Evolutionary conservation across 108 stramenopile genomes (phyloP).

Genomic region (Hondaea fermentalgiana): DNA sequence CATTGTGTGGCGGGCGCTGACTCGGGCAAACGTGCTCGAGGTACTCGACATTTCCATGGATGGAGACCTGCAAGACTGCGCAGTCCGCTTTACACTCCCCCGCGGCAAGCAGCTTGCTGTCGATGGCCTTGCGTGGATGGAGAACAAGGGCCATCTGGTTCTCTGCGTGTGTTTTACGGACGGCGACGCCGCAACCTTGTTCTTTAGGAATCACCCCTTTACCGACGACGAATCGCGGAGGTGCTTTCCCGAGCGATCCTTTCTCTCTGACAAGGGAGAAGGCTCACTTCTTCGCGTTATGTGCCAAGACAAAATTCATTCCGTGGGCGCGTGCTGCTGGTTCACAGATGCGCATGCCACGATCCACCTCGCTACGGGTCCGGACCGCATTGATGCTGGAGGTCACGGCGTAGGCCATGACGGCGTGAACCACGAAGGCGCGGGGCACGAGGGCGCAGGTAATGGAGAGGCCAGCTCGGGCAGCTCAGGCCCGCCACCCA

Average conservation of each 20-base stretch:
- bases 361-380: background rate
- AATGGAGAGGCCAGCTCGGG: background rate
- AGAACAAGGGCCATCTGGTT: background rate
- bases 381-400: background rate
- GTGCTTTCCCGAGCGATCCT: background rate
- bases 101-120: background rate
- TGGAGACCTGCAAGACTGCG: background rate
- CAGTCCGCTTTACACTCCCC: background rate
- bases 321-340: background rate
- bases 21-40: background rate
- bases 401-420: background rate
- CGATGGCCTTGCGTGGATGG: background rate
- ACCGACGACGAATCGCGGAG: background rate
- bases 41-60: background rate
- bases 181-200: background rate
- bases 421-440: background rate
- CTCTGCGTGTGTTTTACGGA: background rate
- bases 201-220: background rate
- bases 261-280: background rate
- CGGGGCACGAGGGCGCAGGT: background rate
- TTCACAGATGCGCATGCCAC: background rate
- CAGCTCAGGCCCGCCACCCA: background rate
- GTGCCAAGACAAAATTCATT: background rate
- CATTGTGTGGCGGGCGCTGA: background rate
- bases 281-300: background rate